Evolutionary conservation across 1,139 yeast genomes (phyloP).

Genomic region (Suhomyces bokatorum): DNA sequence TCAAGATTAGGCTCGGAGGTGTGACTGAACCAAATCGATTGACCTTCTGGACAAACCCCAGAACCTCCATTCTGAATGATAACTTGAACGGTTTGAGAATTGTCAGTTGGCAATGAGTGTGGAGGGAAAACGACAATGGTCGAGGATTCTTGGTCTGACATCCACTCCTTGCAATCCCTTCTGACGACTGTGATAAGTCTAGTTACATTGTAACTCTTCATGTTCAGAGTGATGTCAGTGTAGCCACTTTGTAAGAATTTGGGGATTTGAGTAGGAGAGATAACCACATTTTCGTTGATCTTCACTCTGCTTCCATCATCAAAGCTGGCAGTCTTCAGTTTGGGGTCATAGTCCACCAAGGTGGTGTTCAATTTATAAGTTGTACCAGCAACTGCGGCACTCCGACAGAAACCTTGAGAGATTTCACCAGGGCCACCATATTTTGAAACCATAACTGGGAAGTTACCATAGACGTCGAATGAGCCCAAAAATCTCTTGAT

Average conservation of each 20-base stretch:
- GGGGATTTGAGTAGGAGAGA: slow-evolving; percentile 73
- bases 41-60: slow-evolving; percentile 87
- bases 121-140: slow-evolving; percentile 96
- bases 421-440: slow-evolving; percentile 97
- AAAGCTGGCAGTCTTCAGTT: slow-evolving; percentile 64
- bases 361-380: slow-evolving; percentile 80
- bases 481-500: slow-evolving; percentile 82
- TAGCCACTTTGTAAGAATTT: slow-evolving; percentile 40
- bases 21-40: slow-evolving; percentile 86
- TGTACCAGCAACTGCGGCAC: slow-evolving; percentile 98
- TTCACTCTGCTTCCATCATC: slow-evolving; percentile 74
- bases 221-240: slow-evolving; percentile 38
- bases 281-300: slow-evolving; percentile 73
- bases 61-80: slow-evolving; percentile 85
- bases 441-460: slow-evolving; percentile 89
- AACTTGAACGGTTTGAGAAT: slow-evolving; percentile 77
- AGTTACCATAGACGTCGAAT: slow-evolving; percentile 91
- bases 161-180: slow-evolving; percentile 90
- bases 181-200: slow-evolving; percentile 81
- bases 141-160: slow-evolving; percentile 77
- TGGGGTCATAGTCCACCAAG: slow-evolving; percentile 63
- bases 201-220: slow-evolving; percentile 54
- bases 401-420: slow-evolving; percentile 94
- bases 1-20: slow-evolving; percentile 68
- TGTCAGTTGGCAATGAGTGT: slow-evolving; percentile 65